These are phyloP conservation scores for Schizochytrium sp. DNA, from an alignment of 108 stramenopile species.

Conservation along the genomic window DNA sequence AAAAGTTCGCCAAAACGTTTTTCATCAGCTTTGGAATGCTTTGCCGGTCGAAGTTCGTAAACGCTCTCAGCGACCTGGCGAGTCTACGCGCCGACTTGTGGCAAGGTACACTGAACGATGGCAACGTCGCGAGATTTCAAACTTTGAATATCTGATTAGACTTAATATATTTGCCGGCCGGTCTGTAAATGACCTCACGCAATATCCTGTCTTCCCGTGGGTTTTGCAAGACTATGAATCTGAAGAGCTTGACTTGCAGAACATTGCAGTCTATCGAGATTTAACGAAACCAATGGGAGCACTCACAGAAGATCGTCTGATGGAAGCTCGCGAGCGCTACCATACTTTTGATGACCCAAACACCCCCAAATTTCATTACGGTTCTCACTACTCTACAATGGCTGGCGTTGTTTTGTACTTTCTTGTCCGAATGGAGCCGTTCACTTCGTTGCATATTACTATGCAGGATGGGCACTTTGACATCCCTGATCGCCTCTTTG, in stretches of 20 bases:
- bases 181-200: constrained; percentile 73
- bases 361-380: constrained; percentile 66
- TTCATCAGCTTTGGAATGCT: not conserved
- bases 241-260: constrained; percentile 82
- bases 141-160: constrained; percentile 74
- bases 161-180: constrained; percentile 74
- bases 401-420: constrained; percentile 68
- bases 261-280: constrained; percentile 87
- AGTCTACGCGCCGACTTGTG: constrained; percentile 15
- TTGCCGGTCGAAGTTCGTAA: not conserved
- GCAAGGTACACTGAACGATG: constrained; percentile 59
- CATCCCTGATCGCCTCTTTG: constrained; percentile 69
- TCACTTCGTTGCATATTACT: constrained; percentile 62
- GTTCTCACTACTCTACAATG: constrained; percentile 76
- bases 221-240: constrained; percentile 87
- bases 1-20: not conserved
- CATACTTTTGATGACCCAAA: not conserved
- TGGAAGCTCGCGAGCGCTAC: constrained; percentile 18
- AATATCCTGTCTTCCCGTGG: constrained; percentile 97
- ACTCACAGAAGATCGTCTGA: constrained; percentile 63
- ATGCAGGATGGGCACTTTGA: constrained; percentile 67
- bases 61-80: constrained; percentile 44
- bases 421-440: constrained; percentile 65
- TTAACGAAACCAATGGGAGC: constrained; percentile 93
- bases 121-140: constrained; percentile 70